These are phyloP conservation scores for Pythium coloratum DNA, from an alignment of 352 stramenopile genomes.

Conservation along the genomic window DNA sequence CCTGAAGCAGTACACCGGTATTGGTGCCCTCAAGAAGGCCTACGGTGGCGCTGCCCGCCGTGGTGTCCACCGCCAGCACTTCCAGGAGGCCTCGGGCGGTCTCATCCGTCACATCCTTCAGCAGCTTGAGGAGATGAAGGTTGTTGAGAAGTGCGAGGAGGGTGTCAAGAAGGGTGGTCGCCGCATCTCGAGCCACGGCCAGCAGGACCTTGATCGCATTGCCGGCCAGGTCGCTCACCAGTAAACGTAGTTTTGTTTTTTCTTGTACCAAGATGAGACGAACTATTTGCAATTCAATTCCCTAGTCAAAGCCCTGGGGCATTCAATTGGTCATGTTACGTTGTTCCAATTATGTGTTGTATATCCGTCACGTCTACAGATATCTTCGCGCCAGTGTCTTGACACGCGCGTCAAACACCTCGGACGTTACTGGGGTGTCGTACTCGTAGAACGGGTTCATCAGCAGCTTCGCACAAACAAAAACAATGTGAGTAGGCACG, in stretches of 20 bases:
- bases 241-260: conserved; percentile 52
- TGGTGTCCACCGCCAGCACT: conserved; percentile 95
- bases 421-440: conserved; percentile 92
- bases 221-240: conserved; percentile 91
- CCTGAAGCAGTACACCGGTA: conserved; percentile 95
- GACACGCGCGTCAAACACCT: conserved; percentile 92
- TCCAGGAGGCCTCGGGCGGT: conserved; percentile 94
- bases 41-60: conserved; percentile 94
- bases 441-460: conserved; percentile 97
- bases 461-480: conserved; percentile 60
- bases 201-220: conserved; percentile 99
- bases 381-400: conserved; percentile 89
- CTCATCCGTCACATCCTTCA: conserved; percentile 98
- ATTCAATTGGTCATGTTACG: conserved; percentile 7
- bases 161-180: conserved; percentile 93
- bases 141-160: conserved; percentile 94
- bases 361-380: conserved; percentile 37
- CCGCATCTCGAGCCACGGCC: conserved; percentile 95
- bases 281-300: conserved; percentile 38
- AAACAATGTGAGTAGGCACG: conserved; percentile 4
- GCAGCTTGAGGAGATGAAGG: conserved; percentile 98
- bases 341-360: conserved; percentile 3
- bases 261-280: conserved; percentile 31
- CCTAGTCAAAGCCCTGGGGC: conserved; percentile 9
- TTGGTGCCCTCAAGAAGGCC: conserved; percentile 97